These are phyloP conservation scores for Bruguiera parviflora DNA, from an alignment of 345 rosid species.

Conservation along the genomic window DNA sequence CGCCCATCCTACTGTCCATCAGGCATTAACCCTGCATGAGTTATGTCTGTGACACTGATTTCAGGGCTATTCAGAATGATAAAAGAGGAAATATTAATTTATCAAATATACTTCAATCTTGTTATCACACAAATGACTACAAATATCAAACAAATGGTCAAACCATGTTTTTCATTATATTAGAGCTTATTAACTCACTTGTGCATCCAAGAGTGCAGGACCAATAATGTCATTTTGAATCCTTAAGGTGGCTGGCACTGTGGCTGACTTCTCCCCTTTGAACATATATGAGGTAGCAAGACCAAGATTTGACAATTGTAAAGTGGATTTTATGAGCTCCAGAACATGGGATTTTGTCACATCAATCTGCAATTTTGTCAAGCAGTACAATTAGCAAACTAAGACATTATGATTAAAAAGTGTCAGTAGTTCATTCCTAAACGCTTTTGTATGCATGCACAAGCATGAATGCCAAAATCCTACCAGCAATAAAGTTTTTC, in stretches of 20 bases:
- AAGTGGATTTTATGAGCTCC: slow-evolving; percentile 70
- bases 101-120: neutral
- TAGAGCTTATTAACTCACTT: slow-evolving; percentile 44
- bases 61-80: slow-evolving; percentile 4
- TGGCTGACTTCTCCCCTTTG: slow-evolving; percentile 51
- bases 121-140: neutral
- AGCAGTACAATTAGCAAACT: slow-evolving; percentile 21
- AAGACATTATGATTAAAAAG: slow-evolving; percentile 2
- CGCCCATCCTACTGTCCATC: neutral
- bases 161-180: slow-evolving; percentile 5
- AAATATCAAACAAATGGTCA: neutral
- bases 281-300: slow-evolving; percentile 55
- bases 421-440: too few species aligned
- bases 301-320: slow-evolving; percentile 78
- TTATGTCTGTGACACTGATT: neutral
- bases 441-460: too few species aligned
- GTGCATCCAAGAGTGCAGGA: slow-evolving; percentile 71
- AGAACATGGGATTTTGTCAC: slow-evolving; percentile 57
- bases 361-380: slow-evolving; percentile 57
- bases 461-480: neutral
- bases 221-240: slow-evolving; percentile 65
- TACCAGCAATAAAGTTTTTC: slow-evolving; percentile 65
- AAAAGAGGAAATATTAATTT: neutral
- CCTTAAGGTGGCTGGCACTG: slow-evolving; percentile 52
- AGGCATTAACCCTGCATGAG: neutral